A percentile compares a stretch with the other conserved stretches of the same genome.
phyloP scores from a whole-genome alignment of 257 asterid genomes.

The Leptodermis oblonga region DNA sequence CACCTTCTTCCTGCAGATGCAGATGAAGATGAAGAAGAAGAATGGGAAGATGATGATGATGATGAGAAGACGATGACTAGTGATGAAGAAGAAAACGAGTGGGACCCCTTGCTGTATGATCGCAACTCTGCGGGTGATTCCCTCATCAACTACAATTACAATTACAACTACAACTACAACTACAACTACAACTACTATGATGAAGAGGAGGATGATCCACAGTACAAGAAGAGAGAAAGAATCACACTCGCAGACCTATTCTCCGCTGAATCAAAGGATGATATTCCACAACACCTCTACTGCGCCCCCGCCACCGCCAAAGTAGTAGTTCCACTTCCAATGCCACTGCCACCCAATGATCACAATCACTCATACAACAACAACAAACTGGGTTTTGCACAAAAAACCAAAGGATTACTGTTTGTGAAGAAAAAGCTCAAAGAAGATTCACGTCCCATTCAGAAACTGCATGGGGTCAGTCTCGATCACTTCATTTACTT shows the following conservation, averaged over 20 bases:
- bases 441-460: slow-evolving; percentile 44
- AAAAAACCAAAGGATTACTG: slow-evolving; percentile 9
- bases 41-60: slow-evolving; percentile 1
- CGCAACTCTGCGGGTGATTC: background rate
- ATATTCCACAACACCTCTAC: background rate
- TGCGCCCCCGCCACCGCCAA: background rate
- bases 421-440: slow-evolving; percentile 33
- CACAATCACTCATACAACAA: background rate
- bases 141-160: too few relatives aligned
- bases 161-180: too few relatives aligned
- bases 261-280: slow-evolving; percentile 33
- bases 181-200: too few relatives aligned
- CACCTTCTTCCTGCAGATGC: slow-evolving; percentile 8
- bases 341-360: background rate
- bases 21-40: slow-evolving; percentile 4
- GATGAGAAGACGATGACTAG: background rate
- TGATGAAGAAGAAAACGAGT: slow-evolving; percentile 5
- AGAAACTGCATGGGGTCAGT: slow-evolving; percentile 46
- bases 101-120: slow-evolving; percentile 23
- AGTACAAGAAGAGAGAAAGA: slow-evolving; percentile 34
- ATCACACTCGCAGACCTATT: slow-evolving; percentile 70
- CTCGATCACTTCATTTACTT: background rate
- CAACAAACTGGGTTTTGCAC: background rate
- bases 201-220: slow-evolving; percentile 6
- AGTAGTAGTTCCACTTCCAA: too few relatives aligned